Conservation (phyloP, 2,329 filamentous ascomycete species). For the Colletotrichum musae region DNA sequence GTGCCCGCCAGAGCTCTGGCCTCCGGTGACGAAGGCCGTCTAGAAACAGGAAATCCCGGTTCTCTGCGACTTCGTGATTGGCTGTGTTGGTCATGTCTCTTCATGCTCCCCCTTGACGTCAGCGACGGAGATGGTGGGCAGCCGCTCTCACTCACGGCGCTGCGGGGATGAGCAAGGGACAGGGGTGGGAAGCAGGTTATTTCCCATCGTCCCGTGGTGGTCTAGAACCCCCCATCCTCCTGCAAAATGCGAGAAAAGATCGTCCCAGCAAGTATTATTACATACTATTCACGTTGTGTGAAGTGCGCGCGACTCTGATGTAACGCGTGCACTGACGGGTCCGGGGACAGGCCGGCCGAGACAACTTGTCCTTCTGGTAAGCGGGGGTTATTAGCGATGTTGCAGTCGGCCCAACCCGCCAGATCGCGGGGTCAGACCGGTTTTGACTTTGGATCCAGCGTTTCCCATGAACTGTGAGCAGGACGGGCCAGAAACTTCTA, state of each 20-base stretch:
- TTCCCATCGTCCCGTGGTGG: conserved; percentile 1
- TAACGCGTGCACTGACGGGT: conserved; percentile 37
- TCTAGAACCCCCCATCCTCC: conserved; percentile 21
- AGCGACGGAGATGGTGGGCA: conserved; percentile 23
- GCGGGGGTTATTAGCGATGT: conserved; percentile 1
- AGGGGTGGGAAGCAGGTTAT: conserved; percentile 40
- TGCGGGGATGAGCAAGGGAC: conserved; percentile 28
- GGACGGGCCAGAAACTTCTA: no score
- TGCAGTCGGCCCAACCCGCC: conserved; percentile 34
- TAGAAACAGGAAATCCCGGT: conserved; percentile 37
- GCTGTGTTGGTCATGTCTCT: conserved; percentile 10
- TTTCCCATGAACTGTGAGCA: not conserved
- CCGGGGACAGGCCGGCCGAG: conserved; percentile 24
- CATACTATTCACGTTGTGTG: no score
- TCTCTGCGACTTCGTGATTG: conserved; percentile 23
- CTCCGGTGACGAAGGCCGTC: conserved; percentile 33
- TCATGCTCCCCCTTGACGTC: conserved; percentile 36
- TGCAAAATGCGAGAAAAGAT: not conserved
- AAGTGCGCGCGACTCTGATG: conserved; percentile 32
- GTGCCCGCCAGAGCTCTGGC: conserved; percentile 36
- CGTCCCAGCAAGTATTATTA: no score
- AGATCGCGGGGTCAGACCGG: conserved; percentile 21
- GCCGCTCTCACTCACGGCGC: not conserved
- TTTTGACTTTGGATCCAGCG: conserved; percentile 9
- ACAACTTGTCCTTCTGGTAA: not conserved